Base-by-base conservation (phyloP, 2,329 filamentous ascomycete genomes). In the Fusarium sambucinum region DNA sequence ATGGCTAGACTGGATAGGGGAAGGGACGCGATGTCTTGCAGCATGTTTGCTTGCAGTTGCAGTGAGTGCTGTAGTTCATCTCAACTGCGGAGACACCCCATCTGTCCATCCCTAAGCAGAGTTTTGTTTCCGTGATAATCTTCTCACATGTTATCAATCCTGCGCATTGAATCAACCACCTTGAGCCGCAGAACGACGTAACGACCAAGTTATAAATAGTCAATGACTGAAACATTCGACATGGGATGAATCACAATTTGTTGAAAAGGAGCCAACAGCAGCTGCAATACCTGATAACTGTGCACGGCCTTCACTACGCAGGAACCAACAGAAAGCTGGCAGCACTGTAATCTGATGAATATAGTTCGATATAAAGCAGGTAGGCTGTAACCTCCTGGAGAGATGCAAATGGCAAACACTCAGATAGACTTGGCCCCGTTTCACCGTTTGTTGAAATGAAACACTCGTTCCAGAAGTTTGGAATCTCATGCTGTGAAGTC, bases 1-100 rank as follows among this genome's bases (percentile, higher is more conserved):
- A 69, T 67, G 66, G 62, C 66, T 67, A 69, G 35, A 63, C 66
- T 69, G 53, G 62, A 69, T 37, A 55, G 46, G 59, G 66, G 62
- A 59, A 63, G 42, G 55, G 38, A 63, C 38, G 50, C 47, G 44
- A 70, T 68, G 63, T 59, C 48, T 67, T 63, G 58, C 53, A 64
- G 60, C 40, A 40, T 53, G 46, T 59, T 53, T 65, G 61, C 23
- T 51, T 51, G 47, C 33, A 37, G 41, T 51, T 51, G 47, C 33
- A 27, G 41, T 41, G 38, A 23, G 19, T 23, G 38, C 21, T 45
- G 42, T 29, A 30, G 47, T 40, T 29, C 33, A 51, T 51, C 33
- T 40, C 46, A 48, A 44, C 27, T 59, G 66, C 62, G 66, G 66
- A 63, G 66, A 48, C 33, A 46, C 23, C 47, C 27, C 33, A 46